Percentiles rank a stretch among this genome's conserved stretches.
phyloP scores from a whole-genome alignment of 805 yeast genomes.

The Huiozyma sinensis region DNA sequence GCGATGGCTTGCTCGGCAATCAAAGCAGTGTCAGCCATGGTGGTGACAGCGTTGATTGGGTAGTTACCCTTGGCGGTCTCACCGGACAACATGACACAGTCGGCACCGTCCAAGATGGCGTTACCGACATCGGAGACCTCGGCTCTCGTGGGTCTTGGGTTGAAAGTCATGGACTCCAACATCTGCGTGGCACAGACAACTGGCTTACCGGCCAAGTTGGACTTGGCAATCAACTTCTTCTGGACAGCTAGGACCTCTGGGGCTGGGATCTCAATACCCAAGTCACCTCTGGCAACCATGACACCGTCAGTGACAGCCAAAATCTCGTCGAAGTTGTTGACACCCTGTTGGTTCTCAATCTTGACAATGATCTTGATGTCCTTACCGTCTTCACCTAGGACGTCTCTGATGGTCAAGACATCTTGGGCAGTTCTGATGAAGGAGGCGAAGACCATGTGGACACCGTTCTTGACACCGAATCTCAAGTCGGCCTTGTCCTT shows the following conservation, averaged over 20 bases:
- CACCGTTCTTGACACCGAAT: conserved; percentile 95
- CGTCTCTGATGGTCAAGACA: conserved; percentile 81
- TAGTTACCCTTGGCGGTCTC: conserved; percentile 99
- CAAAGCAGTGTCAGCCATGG: conserved; percentile 97
- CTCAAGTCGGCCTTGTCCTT: conserved; percentile 87
- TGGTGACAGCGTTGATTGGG: conserved; percentile 93
- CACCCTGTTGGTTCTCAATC: conserved; percentile 99
- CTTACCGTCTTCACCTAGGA: conserved; percentile 93
- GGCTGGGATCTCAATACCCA: conserved; percentile 99
- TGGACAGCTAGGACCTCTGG: conserved; percentile 97
- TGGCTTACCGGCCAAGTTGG: conserved; percentile 99
- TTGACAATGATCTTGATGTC: conserved; percentile 93
- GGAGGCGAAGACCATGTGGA: conserved; percentile 97
- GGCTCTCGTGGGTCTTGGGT: conserved; percentile 99
- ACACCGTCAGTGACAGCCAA: conserved; percentile 94
- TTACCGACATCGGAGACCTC: conserved; percentile 99
- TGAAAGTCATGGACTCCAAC: conserved; percentile 98
- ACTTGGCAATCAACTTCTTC: conserved; percentile 97
- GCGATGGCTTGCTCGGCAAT: conserved; percentile 96
- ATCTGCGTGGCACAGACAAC: conserved; percentile 99
- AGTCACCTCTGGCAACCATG: conserved; percentile 99
- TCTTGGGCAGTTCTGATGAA: conserved; percentile 94
- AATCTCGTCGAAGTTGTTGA: conserved; percentile 96
- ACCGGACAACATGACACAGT: conserved; percentile 99
- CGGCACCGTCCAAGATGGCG: conserved; percentile 98